A percentile compares a stretch with the other conserved stretches of the same genome.
phyloP scores from a whole-genome alignment of 164 flowering plant species.

The Houttuynia cordata region DNA sequence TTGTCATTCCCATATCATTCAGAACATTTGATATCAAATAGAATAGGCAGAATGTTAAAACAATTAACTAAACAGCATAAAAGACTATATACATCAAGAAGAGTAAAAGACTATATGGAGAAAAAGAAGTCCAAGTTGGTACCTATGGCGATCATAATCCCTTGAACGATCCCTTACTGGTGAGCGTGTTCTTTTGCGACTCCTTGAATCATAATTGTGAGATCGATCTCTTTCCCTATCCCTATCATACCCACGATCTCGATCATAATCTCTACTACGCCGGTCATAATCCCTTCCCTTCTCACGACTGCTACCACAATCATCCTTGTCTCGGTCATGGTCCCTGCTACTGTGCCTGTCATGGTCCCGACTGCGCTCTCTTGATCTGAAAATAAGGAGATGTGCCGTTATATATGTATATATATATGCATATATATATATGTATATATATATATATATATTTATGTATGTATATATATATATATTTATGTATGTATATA shows the following conservation, averaged over 20 bases:
- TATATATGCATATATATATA: no score
- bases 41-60: neutral
- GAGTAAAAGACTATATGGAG: neutral
- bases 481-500: no score
- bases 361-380: conserved; percentile 55
- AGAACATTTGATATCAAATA: no score
- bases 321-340: conserved; percentile 37
- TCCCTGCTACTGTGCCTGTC: conserved; percentile 23
- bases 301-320: conserved; percentile 47
- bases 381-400: conserved; percentile 38
- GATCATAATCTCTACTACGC: conserved; percentile 49
- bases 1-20: no score
- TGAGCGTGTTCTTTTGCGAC: conserved; percentile 52
- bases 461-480: no score
- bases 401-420: neutral
- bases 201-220: conserved; percentile 60
- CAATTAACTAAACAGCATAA: neutral
- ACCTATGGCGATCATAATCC: conserved; percentile 76
- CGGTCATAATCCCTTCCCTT: conserved; percentile 48
- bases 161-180: conserved; percentile 66
- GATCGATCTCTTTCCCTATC: conserved; percentile 57
- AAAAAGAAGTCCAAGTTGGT: neutral
- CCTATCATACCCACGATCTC: conserved; percentile 51
- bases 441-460: no score
- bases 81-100: neutral